phyloP scores from a whole-genome alignment of 345 rosid genomes.

The Eucalyptus camaldulensis region DNA sequence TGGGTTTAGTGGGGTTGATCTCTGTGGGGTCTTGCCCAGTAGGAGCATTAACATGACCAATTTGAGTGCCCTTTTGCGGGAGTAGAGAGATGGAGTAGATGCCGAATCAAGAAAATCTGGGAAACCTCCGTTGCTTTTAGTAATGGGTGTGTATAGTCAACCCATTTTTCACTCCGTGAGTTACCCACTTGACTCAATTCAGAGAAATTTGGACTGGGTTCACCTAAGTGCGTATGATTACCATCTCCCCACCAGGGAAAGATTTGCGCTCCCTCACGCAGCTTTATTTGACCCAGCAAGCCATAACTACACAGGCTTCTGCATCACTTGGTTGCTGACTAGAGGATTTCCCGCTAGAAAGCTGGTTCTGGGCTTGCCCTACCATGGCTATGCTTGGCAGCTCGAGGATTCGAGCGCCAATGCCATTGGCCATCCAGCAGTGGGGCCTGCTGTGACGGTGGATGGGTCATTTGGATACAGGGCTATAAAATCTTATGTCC shows the following conservation, averaged over 20 bases:
- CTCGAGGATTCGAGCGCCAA: not conserved
- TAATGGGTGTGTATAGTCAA: not conserved
- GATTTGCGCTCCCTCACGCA: slow-evolving; percentile 1
- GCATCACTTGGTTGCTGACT: not conserved
- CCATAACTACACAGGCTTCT: not conserved
- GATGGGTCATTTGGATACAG: slow-evolving; percentile 8
- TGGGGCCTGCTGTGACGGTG: not conserved
- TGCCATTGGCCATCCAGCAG: slow-evolving; percentile 1
- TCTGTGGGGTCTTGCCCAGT: slow-evolving; percentile 1
- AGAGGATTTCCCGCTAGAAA: not conserved
- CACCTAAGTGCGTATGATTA: not conserved
- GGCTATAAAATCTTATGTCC: not conserved
- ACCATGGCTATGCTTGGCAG: slow-evolving; percentile 18
- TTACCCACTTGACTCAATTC: slow-evolving; percentile 4
- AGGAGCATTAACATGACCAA: not conserved
- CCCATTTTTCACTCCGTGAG: not conserved
- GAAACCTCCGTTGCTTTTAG: not conserved
- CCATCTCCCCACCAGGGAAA: not conserved
- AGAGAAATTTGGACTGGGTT: slow-evolving; percentile 4
- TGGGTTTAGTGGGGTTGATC: slow-evolving; percentile 11
- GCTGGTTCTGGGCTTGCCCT: slow-evolving; percentile 14
- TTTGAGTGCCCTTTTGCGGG: slow-evolving; percentile 1
- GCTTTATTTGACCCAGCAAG: slow-evolving; percentile 3
- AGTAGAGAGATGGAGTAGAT: not conserved
- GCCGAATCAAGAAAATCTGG: slow-evolving; percentile 2